These are phyloP conservation scores for Mortierella hygrophila DNA, from an alignment of 192 early-diverging fungal species.

Conservation along the genomic window DNA sequence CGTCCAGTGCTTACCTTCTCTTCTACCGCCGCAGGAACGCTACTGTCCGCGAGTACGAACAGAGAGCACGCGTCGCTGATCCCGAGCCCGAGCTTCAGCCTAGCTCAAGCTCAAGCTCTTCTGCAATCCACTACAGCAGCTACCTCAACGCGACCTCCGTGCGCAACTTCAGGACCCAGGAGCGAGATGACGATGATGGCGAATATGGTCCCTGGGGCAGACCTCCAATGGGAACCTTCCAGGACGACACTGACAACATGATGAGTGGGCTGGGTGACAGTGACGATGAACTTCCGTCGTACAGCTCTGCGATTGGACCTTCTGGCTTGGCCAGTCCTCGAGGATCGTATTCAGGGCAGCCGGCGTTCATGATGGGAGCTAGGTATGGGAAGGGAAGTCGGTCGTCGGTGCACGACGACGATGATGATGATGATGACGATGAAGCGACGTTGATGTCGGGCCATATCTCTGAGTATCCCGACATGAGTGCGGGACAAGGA, in stretches of 20 bases:
- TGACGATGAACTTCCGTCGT: slow-evolving; percentile 16
- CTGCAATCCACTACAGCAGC: not conserved
- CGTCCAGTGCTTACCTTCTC: slow-evolving; percentile 47
- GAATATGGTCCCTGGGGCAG: slow-evolving; percentile 29
- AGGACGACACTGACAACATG: not conserved
- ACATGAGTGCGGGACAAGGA: not conserved
- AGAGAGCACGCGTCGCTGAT: slow-evolving; percentile 10
- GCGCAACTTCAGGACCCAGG: not conserved
- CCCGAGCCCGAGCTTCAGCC: not conserved
- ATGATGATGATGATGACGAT: slow-evolving; percentile 8
- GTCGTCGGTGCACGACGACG: slow-evolving; percentile 4
- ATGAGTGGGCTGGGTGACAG: slow-evolving; percentile 1
- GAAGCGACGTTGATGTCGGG: not conserved
- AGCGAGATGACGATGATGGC: slow-evolving; percentile 5
- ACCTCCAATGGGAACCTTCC: slow-evolving; percentile 10
- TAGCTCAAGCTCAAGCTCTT: not conserved
- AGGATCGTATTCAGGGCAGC: slow-evolving; percentile 16
- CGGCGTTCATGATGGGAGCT: slow-evolving; percentile 10
- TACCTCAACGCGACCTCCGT: not conserved
- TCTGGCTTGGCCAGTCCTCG: slow-evolving; percentile 31
- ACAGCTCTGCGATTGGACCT: slow-evolving; percentile 25
- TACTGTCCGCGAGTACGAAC: slow-evolving; percentile 31
- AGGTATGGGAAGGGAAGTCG: slow-evolving; percentile 16
- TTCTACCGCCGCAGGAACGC: slow-evolving; percentile 50
- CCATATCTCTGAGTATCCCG: slow-evolving; percentile 6